phyloP scores from a whole-genome alignment of 768 basidiomycete species.

The Gautieria morchelliformis region DNA sequence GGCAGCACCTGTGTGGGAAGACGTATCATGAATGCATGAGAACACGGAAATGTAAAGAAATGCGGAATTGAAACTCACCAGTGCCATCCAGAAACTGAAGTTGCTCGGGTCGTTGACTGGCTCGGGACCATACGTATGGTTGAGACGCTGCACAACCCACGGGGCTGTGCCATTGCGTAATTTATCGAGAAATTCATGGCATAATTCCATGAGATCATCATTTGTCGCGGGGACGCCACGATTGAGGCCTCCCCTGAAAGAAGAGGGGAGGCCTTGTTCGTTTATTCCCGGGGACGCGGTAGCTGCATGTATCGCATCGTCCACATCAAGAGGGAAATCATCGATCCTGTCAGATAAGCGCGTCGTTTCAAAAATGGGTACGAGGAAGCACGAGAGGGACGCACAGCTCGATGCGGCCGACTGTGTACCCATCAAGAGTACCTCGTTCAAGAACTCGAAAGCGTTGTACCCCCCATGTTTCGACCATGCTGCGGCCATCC shows the following conservation, averaged over 20 bases:
- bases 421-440: constrained; percentile 81
- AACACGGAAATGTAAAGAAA: neutral
- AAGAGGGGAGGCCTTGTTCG: constrained; percentile 39
- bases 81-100: constrained; percentile 87
- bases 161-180: constrained; percentile 68
- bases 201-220: constrained; percentile 47
- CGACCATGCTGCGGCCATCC: constrained; percentile 83
- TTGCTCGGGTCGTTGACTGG: constrained; percentile 54
- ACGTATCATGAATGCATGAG: neutral
- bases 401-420: constrained; percentile 65
- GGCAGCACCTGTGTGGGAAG: constrained; percentile 47
- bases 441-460: constrained; percentile 84
- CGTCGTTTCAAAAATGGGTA: neutral
- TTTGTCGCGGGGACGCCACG: constrained; percentile 31
- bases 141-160: constrained; percentile 86
- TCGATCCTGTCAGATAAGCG: neutral
- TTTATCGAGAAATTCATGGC: constrained; percentile 52
- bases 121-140: constrained; percentile 68
- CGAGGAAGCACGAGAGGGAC: neutral
- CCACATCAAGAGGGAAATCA: neutral
- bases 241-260: constrained; percentile 53
- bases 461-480: constrained; percentile 62
- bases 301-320: neutral
- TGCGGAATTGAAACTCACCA: constrained; percentile 32
- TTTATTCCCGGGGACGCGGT: neutral